Percentiles rank a stretch among this genome's conserved stretches.
These are phyloP conservation scores for Blastomyces gilchristii DNA, from an alignment of 2,329 filamentous ascomycete species.

Conservation along the genomic window DNA sequence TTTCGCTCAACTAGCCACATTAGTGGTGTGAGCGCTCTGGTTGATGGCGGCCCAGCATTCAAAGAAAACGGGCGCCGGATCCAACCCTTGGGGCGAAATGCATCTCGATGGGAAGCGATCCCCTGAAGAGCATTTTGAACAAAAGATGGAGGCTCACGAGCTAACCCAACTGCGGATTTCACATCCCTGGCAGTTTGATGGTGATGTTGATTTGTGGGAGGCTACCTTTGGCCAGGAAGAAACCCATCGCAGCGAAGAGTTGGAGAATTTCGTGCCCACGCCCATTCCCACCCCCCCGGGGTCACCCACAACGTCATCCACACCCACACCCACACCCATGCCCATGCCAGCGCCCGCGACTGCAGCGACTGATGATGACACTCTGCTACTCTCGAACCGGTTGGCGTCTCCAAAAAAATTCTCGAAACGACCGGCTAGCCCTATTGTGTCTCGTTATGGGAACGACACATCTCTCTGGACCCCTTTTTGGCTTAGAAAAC, in stretches of 20 bases:
- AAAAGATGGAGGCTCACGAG: background rate
- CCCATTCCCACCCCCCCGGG: background rate
- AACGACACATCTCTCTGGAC: background rate
- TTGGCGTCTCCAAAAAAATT: background rate
- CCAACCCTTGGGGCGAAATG: background rate
- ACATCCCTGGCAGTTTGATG: background rate
- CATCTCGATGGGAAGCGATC: background rate
- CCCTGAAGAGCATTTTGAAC: background rate
- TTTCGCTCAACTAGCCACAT: background rate
- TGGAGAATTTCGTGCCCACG: background rate
- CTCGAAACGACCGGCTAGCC: background rate
- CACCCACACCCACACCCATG: background rate
- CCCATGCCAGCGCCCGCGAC: background rate
- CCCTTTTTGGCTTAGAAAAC: constrained; percentile 1
- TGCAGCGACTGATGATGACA: background rate
- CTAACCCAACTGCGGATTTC: background rate
- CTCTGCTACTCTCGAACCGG: background rate
- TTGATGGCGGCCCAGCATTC: background rate
- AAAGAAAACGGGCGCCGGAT: background rate
- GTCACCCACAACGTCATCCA: background rate
- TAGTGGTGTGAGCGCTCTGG: background rate
- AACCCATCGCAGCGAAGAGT: background rate
- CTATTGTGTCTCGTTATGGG: background rate
- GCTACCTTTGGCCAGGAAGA: background rate
- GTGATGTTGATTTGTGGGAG: background rate